phyloP scores from a whole-genome alignment of 2,329 filamentous ascomycete genomes.

The Beauveria bassiana region DNA sequence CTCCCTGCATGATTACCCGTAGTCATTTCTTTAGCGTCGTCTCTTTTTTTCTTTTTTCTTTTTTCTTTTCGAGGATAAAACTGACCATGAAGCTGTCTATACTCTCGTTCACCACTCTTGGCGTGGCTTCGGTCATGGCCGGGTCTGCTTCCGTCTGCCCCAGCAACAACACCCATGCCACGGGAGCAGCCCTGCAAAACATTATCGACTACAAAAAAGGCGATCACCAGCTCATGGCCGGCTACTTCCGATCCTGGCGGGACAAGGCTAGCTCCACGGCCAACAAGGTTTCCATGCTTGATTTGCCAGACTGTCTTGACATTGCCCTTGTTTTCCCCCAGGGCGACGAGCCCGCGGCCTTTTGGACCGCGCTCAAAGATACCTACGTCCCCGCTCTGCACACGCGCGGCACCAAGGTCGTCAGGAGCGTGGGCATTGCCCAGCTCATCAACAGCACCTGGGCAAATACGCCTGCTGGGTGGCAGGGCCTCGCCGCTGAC shows the following conservation, averaged over 20 bases:
- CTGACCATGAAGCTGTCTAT: constrained; percentile 2
- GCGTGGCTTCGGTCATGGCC: constrained; percentile 1
- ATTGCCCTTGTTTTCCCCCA: constrained; percentile 11
- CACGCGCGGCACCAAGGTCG: constrained; percentile 6
- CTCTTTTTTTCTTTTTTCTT: not conserved
- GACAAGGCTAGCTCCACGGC: not conserved
- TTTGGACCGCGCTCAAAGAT: not conserved
- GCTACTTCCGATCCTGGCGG: constrained; percentile 8
- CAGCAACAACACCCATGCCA: constrained; percentile 2
- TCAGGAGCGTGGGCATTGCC: not conserved
- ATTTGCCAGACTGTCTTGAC: constrained; percentile 9
- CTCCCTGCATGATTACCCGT: not conserved
- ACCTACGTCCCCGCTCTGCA: constrained; percentile 1
- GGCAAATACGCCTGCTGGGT: constrained; percentile 1
- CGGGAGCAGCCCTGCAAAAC: constrained; percentile 1
- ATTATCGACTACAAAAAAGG: constrained; percentile 10
- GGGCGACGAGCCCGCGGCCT: not conserved
- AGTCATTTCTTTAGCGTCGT: no score
- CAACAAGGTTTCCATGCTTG: constrained; percentile 8
- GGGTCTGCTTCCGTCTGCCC: constrained; percentile 8
- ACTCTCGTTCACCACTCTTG: not conserved
- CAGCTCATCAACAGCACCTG: not conserved
- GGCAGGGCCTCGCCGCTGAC: not conserved
- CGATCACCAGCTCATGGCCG: constrained; percentile 7
- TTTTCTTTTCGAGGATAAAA: not conserved